phyloP scores from a whole-genome alignment of 106 monocot species.

The Phalaenopsis equestris region DNA sequence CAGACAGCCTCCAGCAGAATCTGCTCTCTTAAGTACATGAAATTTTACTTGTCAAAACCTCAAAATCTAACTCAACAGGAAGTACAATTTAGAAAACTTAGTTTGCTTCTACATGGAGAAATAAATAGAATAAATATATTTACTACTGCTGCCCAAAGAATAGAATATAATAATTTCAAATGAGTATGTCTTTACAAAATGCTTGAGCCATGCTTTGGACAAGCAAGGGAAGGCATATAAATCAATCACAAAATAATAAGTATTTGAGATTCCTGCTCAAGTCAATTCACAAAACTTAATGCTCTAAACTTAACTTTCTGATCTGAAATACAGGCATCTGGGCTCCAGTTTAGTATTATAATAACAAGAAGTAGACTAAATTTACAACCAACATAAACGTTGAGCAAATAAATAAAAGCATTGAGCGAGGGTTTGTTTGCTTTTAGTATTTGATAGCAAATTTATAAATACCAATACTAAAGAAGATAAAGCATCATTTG shows the following conservation, averaged over 20 bases:
- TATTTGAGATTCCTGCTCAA: neutral
- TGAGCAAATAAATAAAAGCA: too few relatives aligned
- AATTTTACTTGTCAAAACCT: neutral
- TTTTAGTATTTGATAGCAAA: too few relatives aligned
- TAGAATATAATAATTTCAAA: neutral
- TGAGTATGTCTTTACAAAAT: neutral
- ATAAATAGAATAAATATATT: neutral
- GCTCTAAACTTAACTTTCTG: neutral
- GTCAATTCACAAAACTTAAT: neutral
- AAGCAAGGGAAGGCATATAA: too few relatives aligned
- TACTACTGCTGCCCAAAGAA: neutral
- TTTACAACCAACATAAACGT: too few relatives aligned
- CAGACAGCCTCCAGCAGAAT: neutral
- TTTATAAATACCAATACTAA: too few relatives aligned
- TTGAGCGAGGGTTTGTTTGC: too few relatives aligned
- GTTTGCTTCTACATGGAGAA: neutral
- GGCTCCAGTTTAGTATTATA: neutral
- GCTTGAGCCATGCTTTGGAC: too few relatives aligned
- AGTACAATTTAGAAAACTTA: neutral
- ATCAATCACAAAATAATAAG: too few relatives aligned
- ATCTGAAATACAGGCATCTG: neutral
- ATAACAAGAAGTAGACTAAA: neutral
- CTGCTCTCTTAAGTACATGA: neutral
- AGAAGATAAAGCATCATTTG: too few relatives aligned
- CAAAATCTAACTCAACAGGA: neutral